Conservation (phyloP, 2,329 filamentous ascomycete genomes). For the Hypoxylon sp. region DNA sequence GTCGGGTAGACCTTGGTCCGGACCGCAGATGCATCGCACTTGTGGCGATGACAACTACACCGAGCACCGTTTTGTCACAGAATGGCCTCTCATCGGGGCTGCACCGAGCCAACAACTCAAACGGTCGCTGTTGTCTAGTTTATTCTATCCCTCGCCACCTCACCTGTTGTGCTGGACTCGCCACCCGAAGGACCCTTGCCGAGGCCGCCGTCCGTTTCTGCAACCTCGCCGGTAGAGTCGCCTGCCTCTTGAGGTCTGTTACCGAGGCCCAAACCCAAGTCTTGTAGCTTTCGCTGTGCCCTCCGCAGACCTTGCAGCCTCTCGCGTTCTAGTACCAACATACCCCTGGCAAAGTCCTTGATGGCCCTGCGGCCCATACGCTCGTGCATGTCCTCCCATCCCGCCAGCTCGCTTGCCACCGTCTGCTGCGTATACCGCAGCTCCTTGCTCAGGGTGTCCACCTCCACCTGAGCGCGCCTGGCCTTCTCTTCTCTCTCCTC, state of each 20-base stretch:
- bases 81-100: constrained; percentile 8
- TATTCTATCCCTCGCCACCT: constrained; percentile 35
- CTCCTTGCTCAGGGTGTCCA: constrained; percentile 78
- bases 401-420: constrained; percentile 88
- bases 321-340: constrained; percentile 81
- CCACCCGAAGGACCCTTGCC: constrained; percentile 23
- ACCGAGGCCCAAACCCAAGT: constrained; percentile 33
- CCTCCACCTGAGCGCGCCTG: constrained; percentile 72
- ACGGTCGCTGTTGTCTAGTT: constrained; percentile 25
- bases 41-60: constrained; percentile 19
- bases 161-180: constrained; percentile 35
- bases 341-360: constrained; percentile 76
- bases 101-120: constrained; percentile 8
- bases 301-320: constrained; percentile 81
- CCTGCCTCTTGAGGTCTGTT: constrained; percentile 17
- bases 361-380: constrained; percentile 78
- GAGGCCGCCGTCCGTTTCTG: constrained; percentile 24
- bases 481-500: constrained; percentile 87
- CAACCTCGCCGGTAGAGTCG: constrained; percentile 3
- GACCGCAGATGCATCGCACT: not conserved
- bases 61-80: constrained; percentile 14
- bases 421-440: constrained; percentile 92
- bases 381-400: constrained; percentile 91
- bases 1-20: constrained; percentile 9
- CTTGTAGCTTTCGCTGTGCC: constrained; percentile 71